Percentiles rank a stretch among this genome's conserved stretches.
These are phyloP conservation scores for Pyrus hybrid DNA, from an alignment of 331 rosid species.

Conservation along the genomic window DNA sequence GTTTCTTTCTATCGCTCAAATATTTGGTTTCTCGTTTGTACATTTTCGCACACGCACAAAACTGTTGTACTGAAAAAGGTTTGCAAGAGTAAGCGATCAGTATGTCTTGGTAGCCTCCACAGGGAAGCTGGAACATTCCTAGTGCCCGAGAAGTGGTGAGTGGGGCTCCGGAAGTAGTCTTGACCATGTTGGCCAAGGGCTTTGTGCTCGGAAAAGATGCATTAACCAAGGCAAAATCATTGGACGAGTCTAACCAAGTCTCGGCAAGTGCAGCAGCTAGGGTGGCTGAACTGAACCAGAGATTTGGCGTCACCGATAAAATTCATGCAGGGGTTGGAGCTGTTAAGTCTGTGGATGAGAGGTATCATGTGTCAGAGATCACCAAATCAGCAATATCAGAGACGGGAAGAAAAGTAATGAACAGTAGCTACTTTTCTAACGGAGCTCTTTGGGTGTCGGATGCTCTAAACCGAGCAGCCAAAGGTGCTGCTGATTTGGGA, in stretches of 20 bases:
- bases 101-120: slow-evolving; percentile 28
- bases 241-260: slow-evolving; percentile 65
- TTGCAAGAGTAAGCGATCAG: background rate
- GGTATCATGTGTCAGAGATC: slow-evolving; percentile 55
- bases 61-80: background rate
- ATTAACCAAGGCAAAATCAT: slow-evolving; percentile 58
- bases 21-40: background rate
- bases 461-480: slow-evolving; percentile 62
- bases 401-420: slow-evolving; percentile 68
- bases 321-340: slow-evolving; percentile 56
- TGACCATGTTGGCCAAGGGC: slow-evolving; percentile 79
- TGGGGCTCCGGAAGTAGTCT: slow-evolving; percentile 75
- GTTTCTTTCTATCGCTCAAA: background rate
- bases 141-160: slow-evolving; percentile 71
- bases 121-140: slow-evolving; percentile 37
- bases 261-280: slow-evolving; percentile 65
- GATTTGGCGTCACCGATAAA: slow-evolving; percentile 59
- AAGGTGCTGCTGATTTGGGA: slow-evolving; percentile 77
- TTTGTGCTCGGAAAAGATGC: slow-evolving; percentile 74
- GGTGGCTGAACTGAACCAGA: slow-evolving; percentile 66
- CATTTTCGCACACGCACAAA: background rate
- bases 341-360: slow-evolving; percentile 51
- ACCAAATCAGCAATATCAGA: slow-evolving; percentile 63
- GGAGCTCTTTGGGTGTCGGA: slow-evolving; percentile 86
- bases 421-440: slow-evolving; percentile 69